Evolutionary conservation across 306 rosid species (phyloP).

Genomic region (Senna tora): DNA sequence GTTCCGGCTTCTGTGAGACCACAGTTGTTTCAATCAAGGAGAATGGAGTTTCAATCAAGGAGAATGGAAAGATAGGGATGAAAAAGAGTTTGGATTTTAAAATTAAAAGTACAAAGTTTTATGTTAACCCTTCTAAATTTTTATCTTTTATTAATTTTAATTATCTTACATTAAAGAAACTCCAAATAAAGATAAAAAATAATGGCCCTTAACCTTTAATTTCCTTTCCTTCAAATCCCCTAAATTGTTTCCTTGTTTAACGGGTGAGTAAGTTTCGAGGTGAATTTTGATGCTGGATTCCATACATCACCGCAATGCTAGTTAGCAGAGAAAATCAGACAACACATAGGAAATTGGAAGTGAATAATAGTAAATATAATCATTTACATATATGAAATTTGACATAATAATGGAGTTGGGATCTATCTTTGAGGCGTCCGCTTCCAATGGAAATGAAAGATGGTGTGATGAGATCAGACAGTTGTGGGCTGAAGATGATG

Average conservation of each 20-base stretch:
- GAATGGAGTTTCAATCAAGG: too few species aligned
- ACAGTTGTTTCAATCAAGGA: too few species aligned
- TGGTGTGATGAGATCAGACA: constrained; percentile 47
- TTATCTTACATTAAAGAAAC: too few species aligned
- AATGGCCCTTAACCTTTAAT: too few species aligned
- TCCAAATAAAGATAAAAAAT: too few species aligned
- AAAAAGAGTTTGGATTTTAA: too few species aligned
- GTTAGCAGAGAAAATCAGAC: constrained; percentile 33
- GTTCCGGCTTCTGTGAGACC: not conserved
- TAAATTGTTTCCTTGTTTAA: not conserved
- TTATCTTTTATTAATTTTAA: too few species aligned
- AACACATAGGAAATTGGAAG: not conserved
- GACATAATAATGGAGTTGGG: constrained; percentile 2
- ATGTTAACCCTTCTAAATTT: too few species aligned
- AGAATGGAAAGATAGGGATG: too few species aligned
- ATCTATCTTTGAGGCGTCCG: constrained; percentile 32
- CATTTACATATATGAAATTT: constrained; percentile 41
- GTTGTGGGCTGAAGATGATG: constrained; percentile 59
- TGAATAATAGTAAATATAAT: not conserved
- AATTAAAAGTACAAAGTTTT: too few species aligned
- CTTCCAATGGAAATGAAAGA: not conserved
- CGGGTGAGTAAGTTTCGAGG: not conserved
- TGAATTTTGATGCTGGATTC: not conserved
- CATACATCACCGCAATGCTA: constrained; percentile 41
- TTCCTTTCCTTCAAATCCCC: too few species aligned